phyloP scores from a whole-genome alignment of 2,329 filamentous ascomycete genomes.

The Ophiostoma sp. region DNA sequence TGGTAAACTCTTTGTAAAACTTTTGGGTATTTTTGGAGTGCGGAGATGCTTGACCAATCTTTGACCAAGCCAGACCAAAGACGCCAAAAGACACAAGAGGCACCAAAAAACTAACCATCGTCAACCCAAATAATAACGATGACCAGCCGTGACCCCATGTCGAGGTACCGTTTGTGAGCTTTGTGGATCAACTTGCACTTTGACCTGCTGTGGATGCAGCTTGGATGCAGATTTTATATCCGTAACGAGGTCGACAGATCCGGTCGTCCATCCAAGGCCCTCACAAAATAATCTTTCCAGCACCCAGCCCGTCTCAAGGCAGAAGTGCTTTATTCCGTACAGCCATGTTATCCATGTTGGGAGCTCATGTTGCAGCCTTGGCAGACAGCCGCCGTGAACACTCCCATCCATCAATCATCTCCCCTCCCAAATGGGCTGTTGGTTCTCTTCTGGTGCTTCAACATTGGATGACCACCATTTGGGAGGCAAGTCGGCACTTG shows the following conservation, averaged over 20 bases:
- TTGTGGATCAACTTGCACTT: neutral
- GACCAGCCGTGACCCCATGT: neutral
- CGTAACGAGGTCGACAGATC: neutral
- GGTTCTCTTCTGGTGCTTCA: neutral
- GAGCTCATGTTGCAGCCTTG: neutral
- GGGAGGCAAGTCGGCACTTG: conserved; percentile 29
- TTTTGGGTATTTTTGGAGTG: neutral
- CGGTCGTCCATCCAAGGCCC: neutral
- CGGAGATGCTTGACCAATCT: conserved; percentile 10
- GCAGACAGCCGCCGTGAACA: neutral
- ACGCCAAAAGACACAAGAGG: neutral
- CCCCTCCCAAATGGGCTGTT: neutral
- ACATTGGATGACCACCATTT: neutral
- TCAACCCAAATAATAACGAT: neutral
- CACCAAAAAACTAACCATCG: neutral
- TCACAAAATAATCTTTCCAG: neutral
- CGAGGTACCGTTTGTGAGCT: neutral
- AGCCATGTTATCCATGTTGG: neutral
- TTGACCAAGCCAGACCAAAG: conserved; percentile 4
- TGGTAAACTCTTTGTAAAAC: neutral
- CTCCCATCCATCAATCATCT: neutral
- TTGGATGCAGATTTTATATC: neutral
- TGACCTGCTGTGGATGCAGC: neutral
- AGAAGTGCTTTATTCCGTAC: conserved; percentile 1
- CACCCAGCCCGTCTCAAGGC: neutral